Base-by-base conservation (phyloP, 2,329 filamentous ascomycete genomes). In the Alternaria solani region DNA sequence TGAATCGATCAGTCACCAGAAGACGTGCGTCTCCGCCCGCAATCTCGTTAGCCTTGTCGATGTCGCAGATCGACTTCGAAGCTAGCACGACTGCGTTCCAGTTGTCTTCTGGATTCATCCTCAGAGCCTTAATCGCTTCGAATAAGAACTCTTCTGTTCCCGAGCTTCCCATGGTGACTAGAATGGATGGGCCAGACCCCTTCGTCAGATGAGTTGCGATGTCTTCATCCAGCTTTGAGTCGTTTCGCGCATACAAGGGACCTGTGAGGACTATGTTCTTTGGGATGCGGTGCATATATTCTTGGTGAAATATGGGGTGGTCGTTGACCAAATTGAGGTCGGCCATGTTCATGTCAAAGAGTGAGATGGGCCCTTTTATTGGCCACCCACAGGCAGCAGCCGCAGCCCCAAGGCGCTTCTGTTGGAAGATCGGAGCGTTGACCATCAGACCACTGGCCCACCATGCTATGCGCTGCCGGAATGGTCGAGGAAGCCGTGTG, bases 341-440 rank as follows among this genome's bases (percentile, higher is more conserved):
- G 2, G 73, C 73, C 72, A 75, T 75, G 48, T 74, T 74, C 71
- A 75, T 75, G 30, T 75, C 73, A 62, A 75, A 75, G 12, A 75
- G 66, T 1, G 70, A 73, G 32, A 75, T 75, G 1, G 73, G 73
- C 0, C 73, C 73, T 25, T 63, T 65, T 57, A 66, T 58, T 9
- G 69, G 71, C 73, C 72, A 75, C 4, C 73, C 73, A 38, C 59
- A 65, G 16, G 63, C 68, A 3, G 69, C 70, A 2, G 72, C 72
- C 1, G 73, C 73, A 12, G 71, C 72, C 25, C 73, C 73, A 12
- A 75, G 59, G 8, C 73, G 68, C 53, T 70, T 66, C 53, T 75
- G 73, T n/a, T 64, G 62, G 63, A 75, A 75, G 42, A 75, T 75
- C 7, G 73, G 73, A 16, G 73, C 73, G 23, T 73, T 71, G 26